phyloP scores from a whole-genome alignment of 768 basidiomycete genomes.

The Tylopilus subfusipes region DNA sequence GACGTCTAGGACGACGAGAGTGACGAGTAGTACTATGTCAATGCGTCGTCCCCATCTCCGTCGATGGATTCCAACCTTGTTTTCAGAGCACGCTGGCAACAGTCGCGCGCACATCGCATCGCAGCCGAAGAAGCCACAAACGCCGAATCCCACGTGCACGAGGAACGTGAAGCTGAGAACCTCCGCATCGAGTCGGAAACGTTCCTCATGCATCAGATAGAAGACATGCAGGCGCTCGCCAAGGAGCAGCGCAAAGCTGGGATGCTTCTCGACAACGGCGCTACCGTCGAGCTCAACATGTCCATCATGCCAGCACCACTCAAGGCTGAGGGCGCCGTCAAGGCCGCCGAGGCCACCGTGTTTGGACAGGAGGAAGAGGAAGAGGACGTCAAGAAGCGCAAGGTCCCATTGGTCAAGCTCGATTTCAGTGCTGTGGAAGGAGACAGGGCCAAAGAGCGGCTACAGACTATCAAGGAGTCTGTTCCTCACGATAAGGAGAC shows the following conservation, averaged over 20 bases:
- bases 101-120: conserved; percentile 65
- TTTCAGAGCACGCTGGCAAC: conserved; percentile 79
- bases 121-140: conserved; percentile 81
- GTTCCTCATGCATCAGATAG: conserved; percentile 92
- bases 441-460: conserved; percentile 72
- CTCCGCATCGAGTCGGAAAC: conserved; percentile 88
- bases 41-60: conserved; percentile 35
- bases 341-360: conserved; percentile 45
- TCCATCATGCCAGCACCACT: conserved; percentile 53
- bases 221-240: conserved; percentile 89
- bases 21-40: conserved; percentile 88
- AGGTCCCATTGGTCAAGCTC: conserved; percentile 83
- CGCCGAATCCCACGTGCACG: conserved; percentile 73
- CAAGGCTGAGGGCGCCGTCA: conserved; percentile 46
- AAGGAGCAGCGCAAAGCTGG: conserved; percentile 91
- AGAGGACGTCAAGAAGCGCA: conserved; percentile 71
- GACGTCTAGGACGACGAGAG: conserved; percentile 93
- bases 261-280: conserved; percentile 85
- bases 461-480: conserved; percentile 71
- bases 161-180: conserved; percentile 84
- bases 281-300: conserved; percentile 83
- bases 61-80: no score
- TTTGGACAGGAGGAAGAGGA: conserved; percentile 87
- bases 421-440: conserved; percentile 84
- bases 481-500: conserved; percentile 77